Evolutionary conservation across 169 alveolate species (phyloP).

Genomic region (Eimeria necatrix): DNA sequence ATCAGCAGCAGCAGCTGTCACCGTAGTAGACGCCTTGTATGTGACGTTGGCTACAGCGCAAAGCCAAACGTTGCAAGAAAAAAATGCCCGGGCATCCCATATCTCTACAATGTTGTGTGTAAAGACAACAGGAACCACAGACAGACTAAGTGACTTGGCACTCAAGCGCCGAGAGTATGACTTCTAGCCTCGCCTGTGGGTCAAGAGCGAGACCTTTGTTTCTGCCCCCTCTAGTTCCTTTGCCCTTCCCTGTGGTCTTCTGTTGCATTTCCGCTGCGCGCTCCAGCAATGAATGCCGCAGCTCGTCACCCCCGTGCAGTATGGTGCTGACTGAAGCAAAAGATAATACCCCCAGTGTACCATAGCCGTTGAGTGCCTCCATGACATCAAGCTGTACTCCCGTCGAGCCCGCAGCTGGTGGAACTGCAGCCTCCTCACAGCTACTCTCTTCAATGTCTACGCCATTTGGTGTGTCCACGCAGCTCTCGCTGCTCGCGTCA

Average conservation of each 20-base stretch:
- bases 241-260: not conserved
- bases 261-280: conserved; percentile 28
- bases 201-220: not conserved
- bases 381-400: not conserved
- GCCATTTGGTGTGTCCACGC: conserved; percentile 2
- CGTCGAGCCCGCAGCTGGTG: not conserved
- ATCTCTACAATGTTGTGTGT: too few species aligned
- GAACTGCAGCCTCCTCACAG: conserved; percentile 1
- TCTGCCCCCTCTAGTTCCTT: conserved; percentile 24
- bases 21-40: too few species aligned
- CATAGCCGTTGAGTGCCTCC: not conserved
- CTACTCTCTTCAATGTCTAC: conserved; percentile 12
- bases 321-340: conserved; percentile 36
- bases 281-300: conserved; percentile 52
- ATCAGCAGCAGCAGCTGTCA: too few species aligned
- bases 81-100: too few species aligned
- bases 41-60: too few species aligned
- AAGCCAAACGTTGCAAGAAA: too few species aligned
- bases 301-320: conserved; percentile 45
- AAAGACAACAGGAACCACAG: too few species aligned
- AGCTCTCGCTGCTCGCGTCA: conserved; percentile 10
- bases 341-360: not conserved
- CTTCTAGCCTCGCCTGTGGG: conserved; percentile 15
- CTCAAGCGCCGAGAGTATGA: conserved; percentile 35
- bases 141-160: not conserved